Percentiles rank a stretch among this genome's conserved stretches.
These are phyloP conservation scores for Hypoxylon subgilvum DNA, from an alignment of 495 filamentous ascomycete species.

Conservation along the genomic window DNA sequence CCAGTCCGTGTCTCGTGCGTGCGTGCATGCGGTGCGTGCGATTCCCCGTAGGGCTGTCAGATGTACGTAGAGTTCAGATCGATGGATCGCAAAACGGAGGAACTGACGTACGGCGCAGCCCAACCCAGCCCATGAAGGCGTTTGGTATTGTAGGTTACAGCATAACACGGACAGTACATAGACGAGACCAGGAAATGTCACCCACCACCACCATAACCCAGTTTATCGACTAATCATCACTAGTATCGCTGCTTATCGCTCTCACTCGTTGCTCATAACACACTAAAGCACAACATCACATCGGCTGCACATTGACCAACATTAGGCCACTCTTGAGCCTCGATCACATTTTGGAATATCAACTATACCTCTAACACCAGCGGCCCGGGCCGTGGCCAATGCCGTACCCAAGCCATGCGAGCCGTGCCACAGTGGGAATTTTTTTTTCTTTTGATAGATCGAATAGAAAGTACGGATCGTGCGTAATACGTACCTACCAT, in stretches of 20 bases:
- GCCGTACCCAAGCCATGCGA: neutral
- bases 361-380: neutral
- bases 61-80: conserved; percentile 29
- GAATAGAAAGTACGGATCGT: too few species aligned
- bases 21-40: neutral
- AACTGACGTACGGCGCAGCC: conserved; percentile 7
- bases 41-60: conserved; percentile 32
- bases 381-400: conserved; percentile 29
- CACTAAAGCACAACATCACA: conserved; percentile 32
- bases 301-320: conserved; percentile 21
- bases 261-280: too few species aligned
- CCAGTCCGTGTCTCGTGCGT: conserved; percentile 10
- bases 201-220: conserved; percentile 19
- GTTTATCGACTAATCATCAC: neutral
- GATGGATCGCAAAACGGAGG: conserved; percentile 22
- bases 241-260: too few species aligned
- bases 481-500: too few species aligned
- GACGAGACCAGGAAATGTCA: conserved; percentile 15
- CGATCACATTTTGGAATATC: conserved; percentile 5
- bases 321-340: conserved; percentile 21
- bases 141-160: too few species aligned
- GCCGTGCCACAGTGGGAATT: too few species aligned
- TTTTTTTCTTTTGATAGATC: too few species aligned
- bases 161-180: too few species aligned
- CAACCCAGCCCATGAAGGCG: too few species aligned